A percentile compares a stretch with the other conserved stretches of the same genome.
Conservation (phyloP, 179 eudicot genomes). For the Dionaea muscipula region DNA sequence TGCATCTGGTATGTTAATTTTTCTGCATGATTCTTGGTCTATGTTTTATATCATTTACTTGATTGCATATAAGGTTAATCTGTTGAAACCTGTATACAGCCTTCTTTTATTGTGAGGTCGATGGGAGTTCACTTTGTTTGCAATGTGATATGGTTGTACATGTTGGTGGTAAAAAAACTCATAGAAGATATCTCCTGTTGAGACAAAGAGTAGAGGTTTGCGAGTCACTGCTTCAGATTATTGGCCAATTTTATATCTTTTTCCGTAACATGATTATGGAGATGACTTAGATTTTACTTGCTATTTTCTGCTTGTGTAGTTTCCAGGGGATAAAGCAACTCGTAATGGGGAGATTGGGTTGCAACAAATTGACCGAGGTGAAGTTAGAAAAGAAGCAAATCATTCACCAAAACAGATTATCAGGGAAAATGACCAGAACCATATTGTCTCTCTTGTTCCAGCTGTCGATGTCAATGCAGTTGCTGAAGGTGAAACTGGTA, state of each 20-base stretch:
- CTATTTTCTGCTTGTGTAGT: conserved; percentile 29
- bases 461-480: conserved; percentile 14
- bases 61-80: not conserved
- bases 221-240: too few species aligned
- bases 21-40: not conserved
- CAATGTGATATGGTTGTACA: conserved; percentile 69
- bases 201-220: conserved; percentile 68
- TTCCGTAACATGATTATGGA: too few species aligned
- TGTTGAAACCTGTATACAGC: conserved; percentile 24
- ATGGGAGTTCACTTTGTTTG: too few species aligned
- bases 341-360: conserved; percentile 25
- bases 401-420: conserved; percentile 15
- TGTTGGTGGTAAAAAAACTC: conserved; percentile 64
- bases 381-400: conserved; percentile 20
- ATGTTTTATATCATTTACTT: too few species aligned
- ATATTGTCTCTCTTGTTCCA: conserved; percentile 13
- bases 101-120: conserved; percentile 59
- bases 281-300: too few species aligned
- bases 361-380: conserved; percentile 19
- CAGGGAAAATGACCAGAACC: conserved; percentile 27
- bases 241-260: too few species aligned
- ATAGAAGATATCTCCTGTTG: conserved; percentile 48
- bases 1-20: conserved; percentile 50
- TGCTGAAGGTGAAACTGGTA: conserved; percentile 16
- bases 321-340: conserved; percentile 40